Conservation (phyloP, 1,139 yeast species). For the Tardiomyces blankii region DNA sequence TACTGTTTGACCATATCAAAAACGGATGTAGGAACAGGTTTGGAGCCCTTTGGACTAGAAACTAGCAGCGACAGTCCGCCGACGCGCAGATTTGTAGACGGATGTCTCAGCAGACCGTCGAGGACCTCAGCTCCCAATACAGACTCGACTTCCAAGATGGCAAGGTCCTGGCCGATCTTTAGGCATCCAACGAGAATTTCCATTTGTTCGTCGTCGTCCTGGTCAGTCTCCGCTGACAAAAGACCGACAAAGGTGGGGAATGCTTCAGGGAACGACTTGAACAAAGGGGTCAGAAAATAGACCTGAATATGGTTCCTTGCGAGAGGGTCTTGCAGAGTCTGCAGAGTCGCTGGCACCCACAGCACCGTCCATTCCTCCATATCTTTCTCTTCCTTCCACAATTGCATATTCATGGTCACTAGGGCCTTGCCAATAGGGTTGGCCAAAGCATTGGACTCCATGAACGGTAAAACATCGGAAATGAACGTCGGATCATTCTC, state of each 20-base stretch:
- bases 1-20: constrained; percentile 34
- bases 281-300: constrained; percentile 52
- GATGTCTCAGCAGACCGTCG: constrained; percentile 33
- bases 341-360: constrained; percentile 39
- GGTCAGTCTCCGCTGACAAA: constrained; percentile 12
- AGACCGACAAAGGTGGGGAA: constrained; percentile 30
- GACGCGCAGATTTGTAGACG: constrained; percentile 38
- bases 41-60: constrained; percentile 50
- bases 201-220: constrained; percentile 25
- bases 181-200: constrained; percentile 43
- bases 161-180: constrained; percentile 53
- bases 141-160: constrained; percentile 39
- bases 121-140: constrained; percentile 30
- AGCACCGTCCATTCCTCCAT: constrained; percentile 36
- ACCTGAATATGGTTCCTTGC: constrained; percentile 40
- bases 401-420: constrained; percentile 28
- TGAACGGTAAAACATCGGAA: constrained; percentile 34
- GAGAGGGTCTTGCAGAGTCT: constrained; percentile 24
- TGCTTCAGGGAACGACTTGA: constrained; percentile 38
- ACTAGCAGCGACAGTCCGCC: constrained; percentile 51
- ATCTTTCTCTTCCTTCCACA: constrained; percentile 24
- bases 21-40: constrained; percentile 37
- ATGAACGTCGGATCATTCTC: constrained; percentile 35
- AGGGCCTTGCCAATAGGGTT: constrained; percentile 58
- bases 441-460: constrained; percentile 52